A percentile compares a stretch with the other conserved stretches of the same genome.
These are phyloP conservation scores for Cryoendolithus antarcticus DNA, from an alignment of 2,329 filamentous ascomycete genomes.

Conservation along the genomic window DNA sequence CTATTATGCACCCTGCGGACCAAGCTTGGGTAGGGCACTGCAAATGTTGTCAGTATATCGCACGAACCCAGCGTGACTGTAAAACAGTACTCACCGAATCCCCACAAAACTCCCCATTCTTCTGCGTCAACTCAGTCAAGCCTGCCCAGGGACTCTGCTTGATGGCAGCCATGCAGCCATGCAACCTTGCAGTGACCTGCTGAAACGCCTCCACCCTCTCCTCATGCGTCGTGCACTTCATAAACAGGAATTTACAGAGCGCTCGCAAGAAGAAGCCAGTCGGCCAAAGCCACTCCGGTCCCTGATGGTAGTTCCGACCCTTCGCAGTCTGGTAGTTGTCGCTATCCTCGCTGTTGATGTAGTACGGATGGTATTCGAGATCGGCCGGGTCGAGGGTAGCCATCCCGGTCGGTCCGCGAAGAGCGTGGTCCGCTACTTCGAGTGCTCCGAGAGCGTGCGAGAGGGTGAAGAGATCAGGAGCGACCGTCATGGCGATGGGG, in stretches of 20 bases:
- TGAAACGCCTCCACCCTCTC: conserved; percentile 82
- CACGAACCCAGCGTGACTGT: not conserved
- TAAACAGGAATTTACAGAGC: conserved; percentile 77
- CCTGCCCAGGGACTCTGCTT: conserved; percentile 75
- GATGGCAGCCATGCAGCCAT: conserved; percentile 77
- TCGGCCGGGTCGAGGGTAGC: conserved; percentile 87
- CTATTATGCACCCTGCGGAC: conserved; percentile 88
- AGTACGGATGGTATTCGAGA: conserved; percentile 86
- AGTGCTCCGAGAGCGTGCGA: conserved; percentile 69
- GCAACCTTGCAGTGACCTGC: conserved; percentile 74
- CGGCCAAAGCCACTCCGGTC: conserved; percentile 96
- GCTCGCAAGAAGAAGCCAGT: conserved; percentile 91
- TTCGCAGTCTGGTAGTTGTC: conserved; percentile 85
- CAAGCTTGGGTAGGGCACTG: conserved; percentile 91
- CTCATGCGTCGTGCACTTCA: conserved; percentile 51
- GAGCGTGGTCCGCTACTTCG: conserved; percentile 61
- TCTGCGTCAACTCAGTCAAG: conserved; percentile 84
- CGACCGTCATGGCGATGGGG: conserved; percentile 87
- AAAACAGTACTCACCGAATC: conserved; percentile 63
- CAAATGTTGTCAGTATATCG: conserved; percentile 18
- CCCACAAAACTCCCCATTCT: conserved; percentile 66
- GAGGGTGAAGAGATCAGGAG: conserved; percentile 72
- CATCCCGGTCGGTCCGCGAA: conserved; percentile 86
- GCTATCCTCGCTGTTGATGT: conserved; percentile 89
- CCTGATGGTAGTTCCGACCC: conserved; percentile 94